phyloP scores from a whole-genome alignment of 345 rosid species.

The Citrus cavaleriei region DNA sequence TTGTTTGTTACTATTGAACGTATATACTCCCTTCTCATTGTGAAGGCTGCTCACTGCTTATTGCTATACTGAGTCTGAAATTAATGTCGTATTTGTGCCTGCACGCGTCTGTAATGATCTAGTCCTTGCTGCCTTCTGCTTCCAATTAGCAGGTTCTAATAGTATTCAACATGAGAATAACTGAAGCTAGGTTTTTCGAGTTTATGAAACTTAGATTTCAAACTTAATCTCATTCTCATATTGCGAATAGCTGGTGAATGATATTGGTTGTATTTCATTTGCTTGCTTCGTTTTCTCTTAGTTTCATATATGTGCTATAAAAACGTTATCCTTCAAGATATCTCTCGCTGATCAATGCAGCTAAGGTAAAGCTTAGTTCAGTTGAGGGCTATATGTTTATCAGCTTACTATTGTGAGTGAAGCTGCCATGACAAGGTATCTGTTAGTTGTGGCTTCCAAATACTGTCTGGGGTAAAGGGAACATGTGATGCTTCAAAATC shows the following conservation, averaged over 20 bases:
- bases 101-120: not conserved
- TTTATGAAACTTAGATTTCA: not conserved
- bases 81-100: not conserved
- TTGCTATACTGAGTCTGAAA: not conserved
- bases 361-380: not conserved
- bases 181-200: not conserved
- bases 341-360: not conserved
- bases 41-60: not conserved
- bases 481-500: not conserved
- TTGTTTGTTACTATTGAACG: not conserved
- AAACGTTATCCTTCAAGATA: not conserved
- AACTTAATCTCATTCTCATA: not conserved
- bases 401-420: not conserved
- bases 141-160: not conserved
- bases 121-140: not conserved
- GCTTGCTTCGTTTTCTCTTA: not conserved
- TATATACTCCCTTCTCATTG: not conserved
- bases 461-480: not conserved
- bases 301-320: not conserved
- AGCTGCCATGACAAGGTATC: not conserved
- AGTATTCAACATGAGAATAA: not conserved
- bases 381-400: not conserved
- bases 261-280: not conserved
- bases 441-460: not conserved
- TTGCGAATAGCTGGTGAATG: not conserved